A percentile compares a stretch with the other conserved stretches of the same genome.
These are phyloP conservation scores for Xenoacremonium recifei DNA, from an alignment of 2,329 filamentous ascomycete species.

Conservation along the genomic window DNA sequence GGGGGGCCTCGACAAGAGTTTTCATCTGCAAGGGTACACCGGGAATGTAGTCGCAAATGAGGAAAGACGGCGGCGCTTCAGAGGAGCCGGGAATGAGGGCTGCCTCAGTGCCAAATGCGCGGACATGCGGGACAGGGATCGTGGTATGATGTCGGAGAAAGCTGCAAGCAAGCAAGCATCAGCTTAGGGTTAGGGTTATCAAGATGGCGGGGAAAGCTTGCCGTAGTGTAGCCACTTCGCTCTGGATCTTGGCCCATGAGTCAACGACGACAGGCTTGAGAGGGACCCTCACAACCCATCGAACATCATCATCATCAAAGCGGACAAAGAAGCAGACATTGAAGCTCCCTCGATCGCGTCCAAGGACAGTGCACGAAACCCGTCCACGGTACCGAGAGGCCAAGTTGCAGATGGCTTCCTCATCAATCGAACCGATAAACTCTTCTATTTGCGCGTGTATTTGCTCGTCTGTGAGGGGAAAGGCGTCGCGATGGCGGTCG, in stretches of 20 bases:
- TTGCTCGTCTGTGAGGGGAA: slow-evolving; percentile 6
- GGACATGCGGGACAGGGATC: slow-evolving; percentile 12
- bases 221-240: slow-evolving; percentile 15
- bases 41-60: slow-evolving; percentile 11
- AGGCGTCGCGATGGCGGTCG: too few relatives aligned
- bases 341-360: slow-evolving; percentile 11
- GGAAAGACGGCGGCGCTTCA: slow-evolving; percentile 6
- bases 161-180: too few relatives aligned
- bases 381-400: slow-evolving; percentile 9
- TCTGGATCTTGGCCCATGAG: slow-evolving; percentile 12
- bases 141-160: slow-evolving; percentile 9
- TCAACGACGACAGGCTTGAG: slow-evolving; percentile 13
- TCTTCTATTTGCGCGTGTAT: slow-evolving; percentile 2
- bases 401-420: slow-evolving; percentile 10
- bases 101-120: slow-evolving; percentile 8
- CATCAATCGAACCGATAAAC: slow-evolving; percentile 11
- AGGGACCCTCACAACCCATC: slow-evolving; percentile 14
- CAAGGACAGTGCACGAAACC: slow-evolving; percentile 6
- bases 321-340: slow-evolving; percentile 17
- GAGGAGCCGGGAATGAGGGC: slow-evolving; percentile 3
- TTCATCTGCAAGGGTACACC: slow-evolving; percentile 6
- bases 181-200: neutral
- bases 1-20: slow-evolving; percentile 1
- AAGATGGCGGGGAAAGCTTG: slow-evolving; percentile 1
- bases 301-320: slow-evolving; percentile 4